Evolutionary conservation across 1,284 basidiomycete species (phyloP), one percentile per base, ranked within the genome.

Genomic region (Kwoniella shivajii): DNA sequence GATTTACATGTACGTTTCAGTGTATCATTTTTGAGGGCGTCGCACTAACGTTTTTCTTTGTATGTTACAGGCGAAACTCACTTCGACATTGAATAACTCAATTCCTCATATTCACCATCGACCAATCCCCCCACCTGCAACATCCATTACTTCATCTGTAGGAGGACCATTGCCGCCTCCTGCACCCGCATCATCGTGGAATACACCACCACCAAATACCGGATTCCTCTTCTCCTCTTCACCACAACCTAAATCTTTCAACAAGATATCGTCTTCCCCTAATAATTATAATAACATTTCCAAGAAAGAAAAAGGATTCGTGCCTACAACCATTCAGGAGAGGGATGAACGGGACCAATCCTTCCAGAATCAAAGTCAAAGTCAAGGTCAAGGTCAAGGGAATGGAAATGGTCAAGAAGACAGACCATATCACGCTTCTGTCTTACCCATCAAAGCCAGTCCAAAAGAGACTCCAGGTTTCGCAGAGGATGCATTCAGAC

Each of bases 181-280:
- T 7, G 73, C 74, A 1, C 74, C 74, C 1, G 73, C 68, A 4
- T 72, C 69, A 26, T 71, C 68, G n/a, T 76, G 72, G 72, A 76
- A 75, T 62, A 65, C 69, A 24, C 64, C 64, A 6, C 63, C 67
- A 27, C 62, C 60, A 13, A 52, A 45, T 29, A 57, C 51, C 36
- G 37, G 29, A 11, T 56, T 56, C 56, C 31, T 57, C 38, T 24
- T 60, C 41, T 56, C 56, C 16, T 52, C 56, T 39, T 61, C 60
- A 6, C 52, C 56, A 14, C 46, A 38, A 29, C 41, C 37, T 6
- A 47, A 38, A 30, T 50, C 50, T 33, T 45, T 46, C 41, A 34
- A 18, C 13, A 37, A 58, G 26, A 31, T 46, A 39, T 42, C 24
- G 4, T 29, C 44, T 2, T 47, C 60, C 14, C 29, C n/a, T 30